phyloP scores from a whole-genome alignment of 73 alveolate species.

The Durusdinium trenchii region DNA sequence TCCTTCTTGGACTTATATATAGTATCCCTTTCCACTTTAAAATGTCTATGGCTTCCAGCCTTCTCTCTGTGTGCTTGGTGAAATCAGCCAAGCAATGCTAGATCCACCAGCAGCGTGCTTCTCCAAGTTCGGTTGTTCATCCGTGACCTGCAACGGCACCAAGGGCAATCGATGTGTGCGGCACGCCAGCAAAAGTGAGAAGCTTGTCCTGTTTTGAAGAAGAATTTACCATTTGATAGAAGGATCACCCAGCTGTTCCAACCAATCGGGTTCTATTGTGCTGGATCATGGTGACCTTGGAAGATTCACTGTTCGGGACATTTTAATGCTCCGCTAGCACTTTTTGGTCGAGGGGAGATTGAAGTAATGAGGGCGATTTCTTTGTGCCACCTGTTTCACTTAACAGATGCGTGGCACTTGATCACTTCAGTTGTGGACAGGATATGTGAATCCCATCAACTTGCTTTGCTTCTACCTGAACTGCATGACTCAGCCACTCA shows the following conservation, averaged over 20 bases:
- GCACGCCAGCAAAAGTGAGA: conserved; percentile 51
- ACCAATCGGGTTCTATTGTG: background rate
- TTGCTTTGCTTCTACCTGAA: conserved; percentile 66
- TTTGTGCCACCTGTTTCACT: background rate
- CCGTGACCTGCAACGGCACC: background rate
- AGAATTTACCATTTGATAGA: too few species aligned
- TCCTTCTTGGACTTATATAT: too few species aligned
- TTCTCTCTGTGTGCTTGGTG: background rate
- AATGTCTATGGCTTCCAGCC: background rate
- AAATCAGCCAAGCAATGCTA: too few species aligned
- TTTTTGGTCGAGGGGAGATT: background rate
- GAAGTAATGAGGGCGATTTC: background rate
- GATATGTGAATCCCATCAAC: conserved; percentile 55
- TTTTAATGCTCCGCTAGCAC: background rate
- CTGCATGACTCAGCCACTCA: conserved; percentile 48
- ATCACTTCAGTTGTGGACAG: background rate
- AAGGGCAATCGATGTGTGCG: conserved; percentile 56
- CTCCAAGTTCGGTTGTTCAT: background rate
- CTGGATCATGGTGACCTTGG: background rate
- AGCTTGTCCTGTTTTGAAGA: too few species aligned
- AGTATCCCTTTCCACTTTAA: too few species aligned
- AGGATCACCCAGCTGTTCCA: too few species aligned
- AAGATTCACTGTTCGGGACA: background rate
- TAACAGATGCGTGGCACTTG: background rate
- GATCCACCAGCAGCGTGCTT: background rate